Conservation (phyloP, 2,329 filamentous ascomycete species). For the Botrytis pseudocinerea region DNA sequence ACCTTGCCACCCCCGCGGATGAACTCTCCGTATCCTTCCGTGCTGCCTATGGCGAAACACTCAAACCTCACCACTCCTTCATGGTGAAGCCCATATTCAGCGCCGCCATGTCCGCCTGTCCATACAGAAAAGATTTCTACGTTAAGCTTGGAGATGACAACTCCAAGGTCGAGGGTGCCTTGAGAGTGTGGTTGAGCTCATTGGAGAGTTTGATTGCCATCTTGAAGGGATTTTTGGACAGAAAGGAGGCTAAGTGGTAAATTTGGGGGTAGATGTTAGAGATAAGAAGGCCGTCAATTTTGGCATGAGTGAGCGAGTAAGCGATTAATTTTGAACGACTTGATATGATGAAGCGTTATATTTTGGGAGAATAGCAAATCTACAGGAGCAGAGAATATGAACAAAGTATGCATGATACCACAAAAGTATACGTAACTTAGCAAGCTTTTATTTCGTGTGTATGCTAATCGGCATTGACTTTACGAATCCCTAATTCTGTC, state of each 20-base stretch:
- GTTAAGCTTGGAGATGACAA: slow-evolving; percentile 73
- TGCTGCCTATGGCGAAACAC: slow-evolving; percentile 76
- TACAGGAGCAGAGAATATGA: not conserved
- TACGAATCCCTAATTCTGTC: not conserved
- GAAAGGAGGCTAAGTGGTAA: slow-evolving; percentile 49
- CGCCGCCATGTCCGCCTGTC: slow-evolving; percentile 88
- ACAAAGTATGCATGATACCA: not conserved
- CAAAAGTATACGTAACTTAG: not conserved
- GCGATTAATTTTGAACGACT: slow-evolving; percentile 14
- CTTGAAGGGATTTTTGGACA: slow-evolving; percentile 63
- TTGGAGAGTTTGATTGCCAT: slow-evolving; percentile 79
- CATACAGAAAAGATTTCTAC: slow-evolving; percentile 94
- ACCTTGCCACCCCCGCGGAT: slow-evolving; percentile 65
- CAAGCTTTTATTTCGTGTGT: not conserved
- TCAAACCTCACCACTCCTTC: slow-evolving; percentile 90
- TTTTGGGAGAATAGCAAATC: not conserved
- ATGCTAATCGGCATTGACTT: not conserved
- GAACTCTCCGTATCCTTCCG: slow-evolving; percentile 89
- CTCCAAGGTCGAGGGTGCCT: slow-evolving; percentile 60
- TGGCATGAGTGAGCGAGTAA: slow-evolving; percentile 7
- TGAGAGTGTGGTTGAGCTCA: slow-evolving; percentile 72
- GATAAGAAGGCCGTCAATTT: not conserved
- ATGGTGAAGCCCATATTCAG: slow-evolving; percentile 89
- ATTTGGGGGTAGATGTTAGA: slow-evolving; percentile 6
- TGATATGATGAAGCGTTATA: slow-evolving; percentile 2